Evolutionary conservation across 768 basidiomycete genomes (phyloP).

Genomic region (Lactarius evosmus): DNA sequence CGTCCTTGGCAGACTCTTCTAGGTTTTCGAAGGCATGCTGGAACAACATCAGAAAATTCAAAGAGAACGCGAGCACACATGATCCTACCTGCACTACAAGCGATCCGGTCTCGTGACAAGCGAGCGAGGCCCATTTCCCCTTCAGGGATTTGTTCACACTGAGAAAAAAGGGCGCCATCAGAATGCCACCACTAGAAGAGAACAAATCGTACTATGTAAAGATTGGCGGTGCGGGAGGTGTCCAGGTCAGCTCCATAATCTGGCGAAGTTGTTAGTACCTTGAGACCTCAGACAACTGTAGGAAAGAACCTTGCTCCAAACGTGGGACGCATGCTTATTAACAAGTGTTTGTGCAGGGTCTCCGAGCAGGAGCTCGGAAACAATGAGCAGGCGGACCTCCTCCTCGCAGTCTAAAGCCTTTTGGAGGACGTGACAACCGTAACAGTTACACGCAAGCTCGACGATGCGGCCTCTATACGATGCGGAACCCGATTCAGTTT

Average conservation of each 20-base stretch:
- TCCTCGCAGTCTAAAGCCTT: slow-evolving; percentile 91
- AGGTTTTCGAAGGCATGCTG: slow-evolving; percentile 85
- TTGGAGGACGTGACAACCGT: slow-evolving; percentile 85
- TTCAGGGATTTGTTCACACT: slow-evolving; percentile 86
- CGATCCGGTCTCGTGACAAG: slow-evolving; percentile 88
- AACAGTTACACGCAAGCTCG: slow-evolving; percentile 84
- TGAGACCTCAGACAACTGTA: slow-evolving; percentile 12
- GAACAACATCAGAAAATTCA: slow-evolving; percentile 20
- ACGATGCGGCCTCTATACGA: slow-evolving; percentile 68
- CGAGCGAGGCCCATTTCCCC: slow-evolving; percentile 85
- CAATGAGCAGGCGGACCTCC: slow-evolving; percentile 77
- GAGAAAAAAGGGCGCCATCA: slow-evolving; percentile 14
- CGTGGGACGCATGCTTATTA: slow-evolving; percentile 88
- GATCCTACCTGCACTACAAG: slow-evolving; percentile 73
- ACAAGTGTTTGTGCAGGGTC: slow-evolving; percentile 85
- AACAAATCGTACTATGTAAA: slow-evolving; percentile 68
- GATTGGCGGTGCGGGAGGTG: slow-evolving; percentile 81
- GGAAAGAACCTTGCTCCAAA: slow-evolving; percentile 75
- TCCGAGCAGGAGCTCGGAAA: slow-evolving; percentile 77
- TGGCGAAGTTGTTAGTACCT: slow-evolving; percentile 31
- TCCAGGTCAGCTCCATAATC: slow-evolving; percentile 92
- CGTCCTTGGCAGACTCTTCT: slow-evolving; percentile 78
- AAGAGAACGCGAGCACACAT: background rate
- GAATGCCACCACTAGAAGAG: background rate
- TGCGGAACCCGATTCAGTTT: background rate